A percentile compares a stretch with the other conserved stretches of the same genome.
phyloP scores from a whole-genome alignment of 139 green algal species.

The Chlamydomonas applanata region DNA sequence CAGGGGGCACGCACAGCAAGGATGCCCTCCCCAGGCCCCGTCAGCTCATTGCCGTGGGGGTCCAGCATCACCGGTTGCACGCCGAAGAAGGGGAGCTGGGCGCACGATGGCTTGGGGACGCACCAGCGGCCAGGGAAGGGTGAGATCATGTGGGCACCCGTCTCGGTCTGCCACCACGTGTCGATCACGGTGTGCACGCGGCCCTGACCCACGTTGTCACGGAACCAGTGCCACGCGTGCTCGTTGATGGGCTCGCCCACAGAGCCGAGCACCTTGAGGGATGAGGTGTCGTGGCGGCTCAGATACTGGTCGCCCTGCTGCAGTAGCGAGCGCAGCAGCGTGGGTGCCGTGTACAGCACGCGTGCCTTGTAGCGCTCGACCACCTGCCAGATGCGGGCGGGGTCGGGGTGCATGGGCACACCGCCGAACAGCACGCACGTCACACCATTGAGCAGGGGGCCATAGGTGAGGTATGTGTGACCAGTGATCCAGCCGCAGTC shows the following conservation, averaged over 20 bases:
- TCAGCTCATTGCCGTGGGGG: conserved; percentile 44
- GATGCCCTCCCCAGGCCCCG: conserved; percentile 14
- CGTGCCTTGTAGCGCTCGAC: conserved; percentile 84
- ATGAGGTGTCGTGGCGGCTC: conserved; percentile 35
- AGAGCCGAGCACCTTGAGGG: conserved; percentile 82
- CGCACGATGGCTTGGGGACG: conserved; percentile 51
- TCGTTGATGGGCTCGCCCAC: conserved; percentile 98
- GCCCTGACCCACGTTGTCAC: conserved; percentile 37
- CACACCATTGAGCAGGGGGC: conserved; percentile 80
- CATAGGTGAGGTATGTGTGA: conserved; percentile 85
- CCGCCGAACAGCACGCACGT: conserved; percentile 89
- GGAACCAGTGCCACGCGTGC: conserved; percentile 91
- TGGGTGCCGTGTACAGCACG: conserved; percentile 95
- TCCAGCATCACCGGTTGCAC: conserved; percentile 88
- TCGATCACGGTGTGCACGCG: conserved; percentile 62
- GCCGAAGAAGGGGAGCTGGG: conserved; percentile 94
- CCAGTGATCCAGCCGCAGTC: conserved; percentile 99
- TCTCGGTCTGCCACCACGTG: conserved; percentile 85
- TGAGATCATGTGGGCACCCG: conserved; percentile 88
- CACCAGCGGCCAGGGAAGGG: conserved; percentile 76
- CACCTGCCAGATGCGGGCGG: conserved; percentile 86
- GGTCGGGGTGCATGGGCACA: conserved; percentile 82
- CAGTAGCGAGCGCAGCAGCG: conserved; percentile 87
- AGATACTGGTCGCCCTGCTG: conserved; percentile 71
- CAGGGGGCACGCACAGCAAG: conserved; percentile 51